These are phyloP conservation scores for Saitozyma sp. DNA, from an alignment of 768 basidiomycete genomes.

Conservation along the genomic window DNA sequence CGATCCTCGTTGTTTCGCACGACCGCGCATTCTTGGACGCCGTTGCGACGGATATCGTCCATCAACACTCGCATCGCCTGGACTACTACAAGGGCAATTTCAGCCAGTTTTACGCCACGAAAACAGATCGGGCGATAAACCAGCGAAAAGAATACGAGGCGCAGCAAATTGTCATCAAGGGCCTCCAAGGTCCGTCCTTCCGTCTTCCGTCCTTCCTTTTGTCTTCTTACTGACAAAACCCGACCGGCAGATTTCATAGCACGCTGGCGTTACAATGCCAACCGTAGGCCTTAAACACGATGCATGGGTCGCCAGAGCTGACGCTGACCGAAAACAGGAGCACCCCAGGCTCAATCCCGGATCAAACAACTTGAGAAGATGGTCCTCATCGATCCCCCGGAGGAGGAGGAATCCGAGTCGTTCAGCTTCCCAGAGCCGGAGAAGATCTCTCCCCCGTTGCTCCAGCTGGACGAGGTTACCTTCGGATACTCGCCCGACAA, in stretches of 20 bases:
- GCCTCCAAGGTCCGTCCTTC: too few relatives aligned
- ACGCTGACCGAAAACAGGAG: conserved; percentile 39
- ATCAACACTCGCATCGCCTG: conserved; percentile 82
- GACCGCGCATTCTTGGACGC: conserved; percentile 96
- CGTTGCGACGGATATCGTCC: conserved; percentile 97
- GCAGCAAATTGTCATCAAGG: conserved; percentile 61
- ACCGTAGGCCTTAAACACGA: conserved; percentile 56
- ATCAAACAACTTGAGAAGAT: conserved; percentile 81
- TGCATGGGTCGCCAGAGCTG: too few relatives aligned
- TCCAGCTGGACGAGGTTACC: conserved; percentile 85
- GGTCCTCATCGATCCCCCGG: conserved; percentile 89
- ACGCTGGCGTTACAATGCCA: conserved; percentile 96
- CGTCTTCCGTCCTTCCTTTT: too few relatives aligned
- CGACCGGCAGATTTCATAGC: conserved; percentile 91
- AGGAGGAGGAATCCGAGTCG: conserved; percentile 84
- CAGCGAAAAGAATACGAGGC: conserved; percentile 89
- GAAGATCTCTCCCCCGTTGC: conserved; percentile 91
- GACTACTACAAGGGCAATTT: conserved; percentile 99
- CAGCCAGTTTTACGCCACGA: conserved; percentile 97
- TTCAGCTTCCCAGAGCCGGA: conserved; percentile 98
- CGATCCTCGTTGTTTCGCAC: conserved; percentile 67
- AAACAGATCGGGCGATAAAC: conserved; percentile 89
- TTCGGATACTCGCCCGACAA: conserved; percentile 84
- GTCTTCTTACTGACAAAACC: conserved; percentile 78
- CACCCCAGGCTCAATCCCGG: conserved; percentile 79